These are phyloP conservation scores for Massarina eburnea DNA, from an alignment of 2,329 filamentous ascomycete genomes.

Conservation along the genomic window DNA sequence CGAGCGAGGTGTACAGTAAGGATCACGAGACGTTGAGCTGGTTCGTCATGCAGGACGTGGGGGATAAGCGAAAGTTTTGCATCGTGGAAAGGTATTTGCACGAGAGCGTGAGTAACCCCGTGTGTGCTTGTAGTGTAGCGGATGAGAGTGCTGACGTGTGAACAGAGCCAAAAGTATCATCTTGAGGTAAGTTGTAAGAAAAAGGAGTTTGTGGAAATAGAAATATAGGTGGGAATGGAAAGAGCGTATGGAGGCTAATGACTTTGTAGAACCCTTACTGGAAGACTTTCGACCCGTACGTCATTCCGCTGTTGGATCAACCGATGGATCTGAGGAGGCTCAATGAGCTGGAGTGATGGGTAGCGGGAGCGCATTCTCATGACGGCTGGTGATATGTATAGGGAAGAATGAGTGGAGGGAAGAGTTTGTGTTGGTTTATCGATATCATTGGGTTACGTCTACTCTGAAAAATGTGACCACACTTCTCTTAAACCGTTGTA, in stretches of 20 bases:
- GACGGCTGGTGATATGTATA: conserved; percentile 11
- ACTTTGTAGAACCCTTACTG: conserved; percentile 70
- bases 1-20: conserved; percentile 70
- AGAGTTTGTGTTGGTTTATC: no score
- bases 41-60: conserved; percentile 76
- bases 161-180: conserved; percentile 47
- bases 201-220: not conserved
- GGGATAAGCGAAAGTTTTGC: conserved; percentile 69
- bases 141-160: conserved; percentile 7
- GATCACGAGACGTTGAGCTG: conserved; percentile 68
- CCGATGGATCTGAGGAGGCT: conserved; percentile 70
- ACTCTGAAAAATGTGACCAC: no score
- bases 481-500: no score
- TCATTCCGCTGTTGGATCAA: conserved; percentile 66
- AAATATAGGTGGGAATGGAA: not conserved
- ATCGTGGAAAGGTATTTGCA: conserved; percentile 74
- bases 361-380: conserved; percentile 20
- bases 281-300: conserved; percentile 76
- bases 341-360: conserved; percentile 63
- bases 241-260: not conserved
- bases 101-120: conserved; percentile 56
- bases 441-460: no score
- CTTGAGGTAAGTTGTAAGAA: conserved; percentile 36
- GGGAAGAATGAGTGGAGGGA: not conserved
- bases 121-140: not conserved